Evolutionary conservation across 2,329 filamentous ascomycete species (phyloP), one percentile per base, ranked within the genome.

Genomic region (Chrysosphaeria jannelii): DNA sequence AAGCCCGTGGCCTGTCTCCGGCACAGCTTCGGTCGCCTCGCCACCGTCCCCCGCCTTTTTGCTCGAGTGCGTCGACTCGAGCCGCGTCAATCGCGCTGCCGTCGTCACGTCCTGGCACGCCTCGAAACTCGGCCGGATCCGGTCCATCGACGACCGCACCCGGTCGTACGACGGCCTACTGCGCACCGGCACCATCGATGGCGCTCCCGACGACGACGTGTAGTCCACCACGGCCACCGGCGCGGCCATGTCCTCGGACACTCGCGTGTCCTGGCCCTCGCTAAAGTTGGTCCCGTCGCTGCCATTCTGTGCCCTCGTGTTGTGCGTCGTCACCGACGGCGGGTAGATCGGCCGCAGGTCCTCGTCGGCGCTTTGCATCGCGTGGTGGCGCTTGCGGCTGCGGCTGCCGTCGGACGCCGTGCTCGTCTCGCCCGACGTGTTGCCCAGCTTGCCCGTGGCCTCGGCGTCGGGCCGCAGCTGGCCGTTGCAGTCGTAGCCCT

Each of bases 331-430:
- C 35, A 81, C 65, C 25, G 79, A 89, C 9, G 81, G 78, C 23
- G 81, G 75, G 44, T 93, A 93, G 36, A 93, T 89, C 15, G 79
- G 79, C 33, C 78, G 63, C 41, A 74, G 58, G 38, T 91, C 81
- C 44, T 93, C 79, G 38, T 85, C 70, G 28, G 76, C 55, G 34
- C 60, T 68, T 40, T 58, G 63, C 19, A 14, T 17, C 10, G 19
- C 13, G 19, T 25, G 27, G 19, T 25, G 27, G 26, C 53, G 57
- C 48, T 59, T 38, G 35, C 48, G 42, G 38, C 58, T 53, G 33
- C 55, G 52, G 12, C 51, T 49, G 34, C 53, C 51, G 38, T 67
- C 57, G 10, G 64, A 69, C 3, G 59, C 64, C 20, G 31, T 30
- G 5, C 24, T 27, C 3, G 30, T 14, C 7, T 30, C 29, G 12